Evolutionary conservation across 1,284 basidiomycete genomes (phyloP).

Genomic region (Mycena citricolor): DNA sequence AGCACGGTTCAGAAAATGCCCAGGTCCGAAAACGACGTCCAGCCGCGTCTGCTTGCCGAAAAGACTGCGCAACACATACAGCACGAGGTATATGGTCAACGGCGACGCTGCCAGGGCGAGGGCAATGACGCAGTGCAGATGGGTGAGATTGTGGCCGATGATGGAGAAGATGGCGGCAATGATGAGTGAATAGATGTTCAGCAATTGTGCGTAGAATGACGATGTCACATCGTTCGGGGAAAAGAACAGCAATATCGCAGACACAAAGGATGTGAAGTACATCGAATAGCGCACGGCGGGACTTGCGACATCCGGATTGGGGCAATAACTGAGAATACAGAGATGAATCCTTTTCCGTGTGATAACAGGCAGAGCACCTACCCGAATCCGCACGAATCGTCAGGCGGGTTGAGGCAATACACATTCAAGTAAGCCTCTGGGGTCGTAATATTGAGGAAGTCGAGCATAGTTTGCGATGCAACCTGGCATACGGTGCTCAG

Average conservation of each 20-base stretch:
- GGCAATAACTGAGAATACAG: slow-evolving; percentile 15
- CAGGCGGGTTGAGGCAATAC: slow-evolving; percentile 17
- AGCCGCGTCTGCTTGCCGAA: slow-evolving; percentile 15
- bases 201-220: slow-evolving; percentile 19
- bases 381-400: slow-evolving; percentile 11
- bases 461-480: slow-evolving; percentile 13
- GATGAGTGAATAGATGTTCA: slow-evolving; percentile 22
- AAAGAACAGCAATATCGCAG: slow-evolving; percentile 18
- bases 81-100: slow-evolving; percentile 18
- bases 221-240: slow-evolving; percentile 13
- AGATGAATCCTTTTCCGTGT: too few species aligned
- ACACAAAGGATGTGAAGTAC: slow-evolving; percentile 20
- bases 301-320: slow-evolving; percentile 21
- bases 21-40: slow-evolving; percentile 14
- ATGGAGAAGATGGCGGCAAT: slow-evolving; percentile 16
- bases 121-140: slow-evolving; percentile 17
- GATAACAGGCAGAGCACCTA: too few species aligned
- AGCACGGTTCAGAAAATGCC: slow-evolving; percentile 13
- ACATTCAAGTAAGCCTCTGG: slow-evolving; percentile 4
- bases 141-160: slow-evolving; percentile 15
- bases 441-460: slow-evolving; percentile 18
- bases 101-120: slow-evolving; percentile 21
- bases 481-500: slow-evolving; percentile 19
- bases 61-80: slow-evolving; percentile 19
- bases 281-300: slow-evolving; percentile 20